Evolutionary conservation across 441 rosid genomes (phyloP).

Genomic region (Gossypium trilobum): DNA sequence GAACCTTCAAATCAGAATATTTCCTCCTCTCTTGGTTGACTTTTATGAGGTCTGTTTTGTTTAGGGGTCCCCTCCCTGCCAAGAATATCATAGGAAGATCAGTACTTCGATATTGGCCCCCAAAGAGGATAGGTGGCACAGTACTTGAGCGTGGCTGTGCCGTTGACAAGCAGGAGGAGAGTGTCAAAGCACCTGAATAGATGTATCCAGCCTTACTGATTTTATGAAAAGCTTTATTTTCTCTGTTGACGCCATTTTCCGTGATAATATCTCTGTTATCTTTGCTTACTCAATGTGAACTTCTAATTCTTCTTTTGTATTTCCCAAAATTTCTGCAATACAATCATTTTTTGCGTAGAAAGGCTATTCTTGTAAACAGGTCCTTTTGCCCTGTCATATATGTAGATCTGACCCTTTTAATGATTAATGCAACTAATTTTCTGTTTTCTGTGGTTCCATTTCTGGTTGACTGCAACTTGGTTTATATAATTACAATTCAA

Average conservation of each 20-base stretch:
- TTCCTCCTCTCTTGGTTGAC: background rate
- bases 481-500: background rate
- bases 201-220: background rate
- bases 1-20: background rate
- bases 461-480: background rate
- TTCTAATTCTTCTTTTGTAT: background rate
- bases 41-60: conserved; percentile 2
- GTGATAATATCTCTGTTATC: background rate
- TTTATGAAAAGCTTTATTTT: background rate
- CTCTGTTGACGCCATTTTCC: background rate
- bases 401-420: background rate
- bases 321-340: background rate
- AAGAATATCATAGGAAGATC: conserved; percentile 90
- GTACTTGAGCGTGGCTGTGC: conserved; percentile 54
- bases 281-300: background rate
- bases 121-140: conserved; percentile 61
- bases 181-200: conserved; percentile 15
- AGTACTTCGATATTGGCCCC: conserved; percentile 86
- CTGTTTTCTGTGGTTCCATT: background rate
- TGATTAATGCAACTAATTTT: background rate
- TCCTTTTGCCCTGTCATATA: background rate
- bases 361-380: background rate
- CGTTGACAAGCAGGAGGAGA: conserved; percentile 43
- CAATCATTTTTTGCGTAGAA: background rate
- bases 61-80: conserved; percentile 84